These are phyloP conservation scores for Entelexis paramagnoliae DNA, from an alignment of 1,139 yeast species.

Conservation along the genomic window DNA sequence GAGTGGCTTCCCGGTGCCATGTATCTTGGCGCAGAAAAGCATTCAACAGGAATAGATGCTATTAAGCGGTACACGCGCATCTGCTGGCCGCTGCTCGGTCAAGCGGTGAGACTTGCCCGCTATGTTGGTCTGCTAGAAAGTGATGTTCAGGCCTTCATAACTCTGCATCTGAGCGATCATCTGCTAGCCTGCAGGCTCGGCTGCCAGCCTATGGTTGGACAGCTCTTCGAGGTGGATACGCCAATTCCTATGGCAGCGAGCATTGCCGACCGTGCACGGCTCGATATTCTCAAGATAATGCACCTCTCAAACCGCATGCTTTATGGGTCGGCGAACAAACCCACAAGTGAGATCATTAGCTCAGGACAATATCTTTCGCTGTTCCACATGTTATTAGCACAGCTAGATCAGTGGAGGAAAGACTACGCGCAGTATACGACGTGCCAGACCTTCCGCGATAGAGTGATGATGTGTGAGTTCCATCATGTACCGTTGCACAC, in stretches of 20 bases:
- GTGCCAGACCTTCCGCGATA: constrained; percentile 32
- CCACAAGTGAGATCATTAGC: constrained; percentile 31
- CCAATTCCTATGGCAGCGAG: constrained; percentile 29
- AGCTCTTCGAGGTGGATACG: background rate
- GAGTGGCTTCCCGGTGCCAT: constrained; percentile 18
- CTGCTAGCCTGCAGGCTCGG: constrained; percentile 34
- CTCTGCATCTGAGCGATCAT: constrained; percentile 77
- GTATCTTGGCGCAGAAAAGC: constrained; percentile 1
- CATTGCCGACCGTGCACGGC: constrained; percentile 42
- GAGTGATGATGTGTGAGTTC: constrained; percentile 63
- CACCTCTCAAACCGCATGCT: constrained; percentile 76
- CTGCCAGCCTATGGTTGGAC: constrained; percentile 35
- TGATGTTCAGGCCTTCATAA: constrained; percentile 63
- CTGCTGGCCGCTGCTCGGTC: constrained; percentile 92
- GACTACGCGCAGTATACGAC: constrained; percentile 49
- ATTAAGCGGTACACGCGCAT: constrained; percentile 77
- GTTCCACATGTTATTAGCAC: constrained; percentile 61
- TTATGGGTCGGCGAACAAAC: constrained; percentile 39
- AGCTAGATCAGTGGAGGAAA: constrained; percentile 66
- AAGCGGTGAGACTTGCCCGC: constrained; percentile 76
- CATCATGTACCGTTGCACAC: constrained; percentile 75
- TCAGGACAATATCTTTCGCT: constrained; percentile 60
- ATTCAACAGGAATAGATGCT: constrained; percentile 44
- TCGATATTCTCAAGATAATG: constrained; percentile 68
- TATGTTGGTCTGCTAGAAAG: constrained; percentile 74